phyloP scores from a whole-genome alignment of 305 asterid species.

The Rubia balearica region DNA sequence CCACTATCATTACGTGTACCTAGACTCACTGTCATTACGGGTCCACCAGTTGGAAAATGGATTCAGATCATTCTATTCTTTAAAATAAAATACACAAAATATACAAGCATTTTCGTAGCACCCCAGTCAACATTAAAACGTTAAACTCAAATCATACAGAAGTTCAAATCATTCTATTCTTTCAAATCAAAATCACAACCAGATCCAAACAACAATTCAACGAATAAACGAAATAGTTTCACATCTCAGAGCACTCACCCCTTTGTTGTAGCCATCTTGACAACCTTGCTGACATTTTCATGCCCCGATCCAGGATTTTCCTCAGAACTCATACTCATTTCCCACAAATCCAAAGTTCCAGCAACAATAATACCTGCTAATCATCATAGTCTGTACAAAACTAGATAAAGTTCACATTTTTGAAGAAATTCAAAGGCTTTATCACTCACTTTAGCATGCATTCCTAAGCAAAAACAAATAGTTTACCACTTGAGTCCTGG shows the following conservation, averaged over 20 bases:
- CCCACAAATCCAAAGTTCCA: background rate
- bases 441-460: constrained; percentile 61
- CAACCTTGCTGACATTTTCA: constrained; percentile 28
- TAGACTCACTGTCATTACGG: constrained; percentile 29
- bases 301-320: constrained; percentile 19
- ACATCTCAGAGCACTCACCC: constrained; percentile 26
- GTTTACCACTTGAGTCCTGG: constrained; percentile 63
- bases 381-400: background rate
- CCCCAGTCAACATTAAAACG: background rate
- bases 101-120: background rate
- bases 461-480: constrained; percentile 75
- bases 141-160: background rate
- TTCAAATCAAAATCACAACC: background rate
- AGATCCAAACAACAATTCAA: background rate
- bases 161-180: background rate
- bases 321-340: constrained; percentile 26
- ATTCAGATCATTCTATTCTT: constrained; percentile 16
- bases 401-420: background rate
- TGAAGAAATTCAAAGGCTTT: constrained; percentile 40
- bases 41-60: constrained; percentile 21
- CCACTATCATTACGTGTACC: too few species aligned
- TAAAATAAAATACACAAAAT: background rate
- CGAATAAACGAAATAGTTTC: background rate
- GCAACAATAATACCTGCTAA: constrained; percentile 5
- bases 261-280: constrained; percentile 25